Percentiles rank a stretch among this genome's conserved stretches.
Evolutionary conservation across 805 yeast genomes (phyloP).

Genomic region (Sugiyamaella americana): DNA sequence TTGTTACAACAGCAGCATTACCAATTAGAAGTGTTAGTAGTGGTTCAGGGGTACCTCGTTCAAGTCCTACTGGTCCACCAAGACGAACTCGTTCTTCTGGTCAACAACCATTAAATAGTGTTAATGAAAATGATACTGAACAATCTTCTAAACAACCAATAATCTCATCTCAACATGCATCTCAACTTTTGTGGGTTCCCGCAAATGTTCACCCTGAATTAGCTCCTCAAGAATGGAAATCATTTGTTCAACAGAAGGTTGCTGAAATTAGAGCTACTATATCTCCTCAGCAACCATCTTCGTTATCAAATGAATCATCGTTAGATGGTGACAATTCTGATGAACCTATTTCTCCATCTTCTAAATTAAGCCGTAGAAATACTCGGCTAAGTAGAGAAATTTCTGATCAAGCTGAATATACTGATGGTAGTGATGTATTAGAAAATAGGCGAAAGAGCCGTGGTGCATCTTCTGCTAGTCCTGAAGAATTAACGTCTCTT

Average conservation of each 20-base stretch:
- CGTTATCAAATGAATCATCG: slow-evolving; percentile 6
- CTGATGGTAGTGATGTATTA: slow-evolving; percentile 31
- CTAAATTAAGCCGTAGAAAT: slow-evolving; percentile 15
- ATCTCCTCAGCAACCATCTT: slow-evolving; percentile 3
- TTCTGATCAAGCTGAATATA: slow-evolving; percentile 29
- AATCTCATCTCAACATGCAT: slow-evolving; percentile 14
- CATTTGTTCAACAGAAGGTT: slow-evolving; percentile 36
- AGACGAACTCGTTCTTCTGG: not conserved
- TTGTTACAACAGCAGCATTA: no score
- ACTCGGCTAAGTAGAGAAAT: slow-evolving; percentile 33
- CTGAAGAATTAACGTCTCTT: slow-evolving; percentile 24
- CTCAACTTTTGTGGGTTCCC: slow-evolving; percentile 79
- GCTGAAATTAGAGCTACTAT: slow-evolving; percentile 30
- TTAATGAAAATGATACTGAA: not conserved
- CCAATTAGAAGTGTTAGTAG: not conserved
- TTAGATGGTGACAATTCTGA: not conserved
- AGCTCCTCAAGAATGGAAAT: slow-evolving; percentile 74
- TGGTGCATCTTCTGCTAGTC: slow-evolving; percentile 9
- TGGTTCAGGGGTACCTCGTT: not conserved
- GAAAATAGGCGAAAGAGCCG: slow-evolving; percentile 22
- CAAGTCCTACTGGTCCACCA: slow-evolving; percentile 8
- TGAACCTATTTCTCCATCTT: not conserved
- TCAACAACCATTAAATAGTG: not conserved
- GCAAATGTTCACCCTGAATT: slow-evolving; percentile 90
- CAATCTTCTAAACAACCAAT: slow-evolving; percentile 4